Evolutionary conservation across 2,329 filamentous ascomycete species (phyloP), one percentile per base, ranked within the genome.

Genomic region (Elsinoe batatas): DNA sequence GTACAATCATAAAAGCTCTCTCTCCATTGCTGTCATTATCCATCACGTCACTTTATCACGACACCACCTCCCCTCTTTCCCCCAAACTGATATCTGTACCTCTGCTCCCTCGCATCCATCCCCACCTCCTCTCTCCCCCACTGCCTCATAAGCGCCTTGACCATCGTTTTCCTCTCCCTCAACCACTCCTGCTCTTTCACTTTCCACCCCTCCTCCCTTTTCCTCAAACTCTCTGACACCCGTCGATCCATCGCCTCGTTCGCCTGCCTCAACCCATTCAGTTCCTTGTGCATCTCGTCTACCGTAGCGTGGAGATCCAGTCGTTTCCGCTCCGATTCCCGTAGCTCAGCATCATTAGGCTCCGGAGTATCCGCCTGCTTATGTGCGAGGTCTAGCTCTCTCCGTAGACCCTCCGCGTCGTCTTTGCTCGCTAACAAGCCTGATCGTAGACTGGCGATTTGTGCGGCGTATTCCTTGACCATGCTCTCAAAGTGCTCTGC

Each of bases 61-160:
- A 54, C 10, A 38, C 51, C 33, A 40, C 22, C 49, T 37, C 38
- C 12, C 30, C 22, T 12, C 26, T 38, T 38, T 20, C 33, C 54
- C 1, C 55, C 57, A 57, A 54, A 70, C 59, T 63, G 64, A 58
- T 71, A 72, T 32, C 58, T 59, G 53, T 66, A 71, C 57, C 55
- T 60, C 60, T 71, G 69, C 57, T 38, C 46, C 26, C 46, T 42
- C 8, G 30, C 43, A 3, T 55, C 53, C 17, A 61, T 59, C 0
- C 68, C 69, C 17, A 64, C 63, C 54, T 72, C 69, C 53, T 69
- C 66, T 38, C 85, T 81, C 64, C 94, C 88, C 91, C 91, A 95
- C 60, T 89, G 87, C 60, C 86, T 79, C 70, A 91, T 82, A 50
- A 95, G 74, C 42, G 84, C 80, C 50, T 67, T 67, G 4, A 61